Conservation (phyloP, 2,329 filamentous ascomycete species). For the Tympanopsis confertula region DNA sequence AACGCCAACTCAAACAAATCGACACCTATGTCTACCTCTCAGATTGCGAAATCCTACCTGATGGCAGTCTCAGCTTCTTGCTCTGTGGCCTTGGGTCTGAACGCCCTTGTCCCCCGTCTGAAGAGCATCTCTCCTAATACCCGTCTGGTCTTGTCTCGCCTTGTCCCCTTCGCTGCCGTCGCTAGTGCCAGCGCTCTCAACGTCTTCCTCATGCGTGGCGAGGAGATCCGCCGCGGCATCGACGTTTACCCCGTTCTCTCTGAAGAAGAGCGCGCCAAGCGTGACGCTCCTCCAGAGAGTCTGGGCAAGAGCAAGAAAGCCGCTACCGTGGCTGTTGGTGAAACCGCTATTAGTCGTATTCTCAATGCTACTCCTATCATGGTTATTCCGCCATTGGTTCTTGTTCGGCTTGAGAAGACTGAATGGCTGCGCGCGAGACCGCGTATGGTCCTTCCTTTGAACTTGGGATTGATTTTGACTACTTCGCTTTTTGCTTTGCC, state of each 20-base stretch:
- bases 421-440: slow-evolving; percentile 73
- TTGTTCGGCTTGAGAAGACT: slow-evolving; percentile 74
- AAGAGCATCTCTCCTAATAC: slow-evolving; percentile 66
- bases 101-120: slow-evolving; percentile 76
- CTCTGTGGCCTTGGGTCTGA: slow-evolving; percentile 83
- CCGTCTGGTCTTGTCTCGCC: slow-evolving; percentile 64
- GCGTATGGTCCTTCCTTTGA: slow-evolving; percentile 67
- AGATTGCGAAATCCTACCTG: slow-evolving; percentile 80
- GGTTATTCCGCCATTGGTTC: slow-evolving; percentile 79
- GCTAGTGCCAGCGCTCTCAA: slow-evolving; percentile 84
- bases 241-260: slow-evolving; percentile 78
- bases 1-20: slow-evolving; percentile 97
- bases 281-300: slow-evolving; percentile 52
- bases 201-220: slow-evolving; percentile 93
- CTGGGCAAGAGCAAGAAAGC: slow-evolving; percentile 82
- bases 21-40: slow-evolving; percentile 68
- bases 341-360: slow-evolving; percentile 84
- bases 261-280: slow-evolving; percentile 51
- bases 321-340: slow-evolving; percentile 76
- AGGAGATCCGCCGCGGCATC: slow-evolving; percentile 88
- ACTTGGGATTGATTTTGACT: slow-evolving; percentile 73
- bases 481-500: slow-evolving; percentile 85
- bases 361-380: slow-evolving; percentile 94
- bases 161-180: slow-evolving; percentile 92
- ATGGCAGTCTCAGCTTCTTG: slow-evolving; percentile 88